Evolutionary conservation across 2,329 filamentous ascomycete genomes (phyloP).

Genomic region (Parasarocladium wereldwijsianum): DNA sequence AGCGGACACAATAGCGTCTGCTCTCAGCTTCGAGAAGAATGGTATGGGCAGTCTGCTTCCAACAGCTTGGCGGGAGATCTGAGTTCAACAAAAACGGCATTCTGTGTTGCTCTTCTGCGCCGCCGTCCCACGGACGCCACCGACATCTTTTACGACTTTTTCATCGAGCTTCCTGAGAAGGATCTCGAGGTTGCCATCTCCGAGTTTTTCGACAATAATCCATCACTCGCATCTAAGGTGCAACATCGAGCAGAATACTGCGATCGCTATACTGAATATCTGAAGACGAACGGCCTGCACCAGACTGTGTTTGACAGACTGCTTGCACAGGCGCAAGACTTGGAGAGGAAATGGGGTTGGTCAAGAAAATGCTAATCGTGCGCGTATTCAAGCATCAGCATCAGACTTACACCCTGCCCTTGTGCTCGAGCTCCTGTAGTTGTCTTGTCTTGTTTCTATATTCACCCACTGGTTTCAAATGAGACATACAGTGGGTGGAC

Average conservation of each 20-base stretch:
- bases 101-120: slow-evolving; percentile 8
- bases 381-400: background rate
- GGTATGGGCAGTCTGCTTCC: slow-evolving; percentile 6
- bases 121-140: slow-evolving; percentile 6
- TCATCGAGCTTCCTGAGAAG: slow-evolving; percentile 5
- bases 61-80: background rate
- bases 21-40: slow-evolving; percentile 6
- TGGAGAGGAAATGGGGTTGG: slow-evolving; percentile 8
- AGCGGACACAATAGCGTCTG: slow-evolving; percentile 3
- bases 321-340: slow-evolving; percentile 6
- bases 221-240: slow-evolving; percentile 6
- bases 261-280: slow-evolving; percentile 9
- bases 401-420: too few relatives aligned
- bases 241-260: slow-evolving; percentile 7
- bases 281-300: slow-evolving; percentile 9
- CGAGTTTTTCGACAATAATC: slow-evolving; percentile 8
- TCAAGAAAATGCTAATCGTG: background rate
- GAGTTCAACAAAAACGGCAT: slow-evolving; percentile 6
- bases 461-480: too few relatives aligned
- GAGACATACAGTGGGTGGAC: too few relatives aligned
- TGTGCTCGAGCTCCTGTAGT: too few relatives aligned
- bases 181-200: slow-evolving; percentile 6
- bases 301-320: slow-evolving; percentile 7
- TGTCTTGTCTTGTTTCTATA: too few relatives aligned
- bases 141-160: slow-evolving; percentile 7